Percentiles rank a stretch among this genome's conserved stretches.
Evolutionary conservation across 148 eudicot genomes (phyloP).

Genomic region (Silene latifolia): DNA sequence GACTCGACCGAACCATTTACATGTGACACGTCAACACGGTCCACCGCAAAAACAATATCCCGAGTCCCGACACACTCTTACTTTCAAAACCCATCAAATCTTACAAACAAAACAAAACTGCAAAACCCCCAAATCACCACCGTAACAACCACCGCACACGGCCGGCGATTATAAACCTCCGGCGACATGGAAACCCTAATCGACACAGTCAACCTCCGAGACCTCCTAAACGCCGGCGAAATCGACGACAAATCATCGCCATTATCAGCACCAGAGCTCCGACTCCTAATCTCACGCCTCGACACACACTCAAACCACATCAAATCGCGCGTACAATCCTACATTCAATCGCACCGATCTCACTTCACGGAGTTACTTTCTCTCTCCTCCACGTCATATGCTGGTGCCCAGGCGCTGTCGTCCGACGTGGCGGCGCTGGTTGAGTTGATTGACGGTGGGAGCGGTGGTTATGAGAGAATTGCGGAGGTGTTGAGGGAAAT

Average conservation of each 20-base stretch:
- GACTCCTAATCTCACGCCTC: constrained; percentile 70
- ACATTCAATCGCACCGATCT: constrained; percentile 56
- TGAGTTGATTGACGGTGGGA: constrained; percentile 26
- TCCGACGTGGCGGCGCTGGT: constrained; percentile 39
- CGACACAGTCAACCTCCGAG: constrained; percentile 56
- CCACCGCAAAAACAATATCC: background rate
- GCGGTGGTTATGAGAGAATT: constrained; percentile 37
- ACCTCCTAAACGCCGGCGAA: constrained; percentile 56
- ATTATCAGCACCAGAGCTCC: constrained; percentile 89
- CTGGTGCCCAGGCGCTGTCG: constrained; percentile 39
- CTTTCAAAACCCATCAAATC: background rate
- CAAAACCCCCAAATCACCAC: too few relatives aligned
- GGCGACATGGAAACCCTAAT: constrained; percentile 55
- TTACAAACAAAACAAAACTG: too few relatives aligned
- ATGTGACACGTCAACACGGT: background rate
- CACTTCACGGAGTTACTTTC: constrained; percentile 66
- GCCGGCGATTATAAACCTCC: background rate
- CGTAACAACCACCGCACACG: background rate
- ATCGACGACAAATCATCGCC: constrained; percentile 57
- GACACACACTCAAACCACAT: constrained; percentile 59
- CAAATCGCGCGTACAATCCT: constrained; percentile 61
- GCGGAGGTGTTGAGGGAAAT: constrained; percentile 35
- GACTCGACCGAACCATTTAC: background rate
- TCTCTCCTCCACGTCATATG: constrained; percentile 46
- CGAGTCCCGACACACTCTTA: background rate